These are phyloP conservation scores for Salix udensis DNA, from an alignment of 345 rosid genomes.

Conservation along the genomic window DNA sequence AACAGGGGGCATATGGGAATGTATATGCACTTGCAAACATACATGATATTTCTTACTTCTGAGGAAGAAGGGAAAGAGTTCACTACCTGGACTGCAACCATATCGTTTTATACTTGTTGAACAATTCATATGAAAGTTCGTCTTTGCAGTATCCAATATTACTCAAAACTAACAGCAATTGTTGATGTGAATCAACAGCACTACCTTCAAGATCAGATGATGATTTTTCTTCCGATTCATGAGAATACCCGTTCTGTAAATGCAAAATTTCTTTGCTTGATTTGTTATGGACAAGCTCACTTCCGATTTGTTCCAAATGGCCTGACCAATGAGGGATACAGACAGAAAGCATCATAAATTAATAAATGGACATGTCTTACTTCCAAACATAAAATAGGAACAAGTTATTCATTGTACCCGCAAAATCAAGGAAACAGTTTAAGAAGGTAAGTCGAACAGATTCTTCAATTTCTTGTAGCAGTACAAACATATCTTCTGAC, in stretches of 20 bases:
- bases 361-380: neutral
- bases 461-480: conserved; percentile 82
- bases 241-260: conserved; percentile 62
- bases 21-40: neutral
- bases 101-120: conserved; percentile 68
- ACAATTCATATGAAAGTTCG: conserved; percentile 73
- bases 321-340: conserved; percentile 32
- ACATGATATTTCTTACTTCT: neutral
- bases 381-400: conserved; percentile 13
- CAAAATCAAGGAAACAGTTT: conserved; percentile 96
- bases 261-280: conserved; percentile 44
- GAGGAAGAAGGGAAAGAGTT: neutral
- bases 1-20: conserved; percentile 7
- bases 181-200: conserved; percentile 67
- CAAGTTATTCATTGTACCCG: conserved; percentile 46
- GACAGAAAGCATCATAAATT: conserved; percentile 16
- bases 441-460: conserved; percentile 87
- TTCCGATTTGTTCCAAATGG: conserved; percentile 59
- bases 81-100: conserved; percentile 71
- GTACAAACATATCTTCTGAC: conserved; percentile 69
- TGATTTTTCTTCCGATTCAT: conserved; percentile 41
- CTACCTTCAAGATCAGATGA: conserved; percentile 55
- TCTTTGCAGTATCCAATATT: conserved; percentile 97
- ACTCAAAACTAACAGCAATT: conserved; percentile 74
- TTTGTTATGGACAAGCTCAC: conserved; percentile 47